Evolutionary conservation across 495 filamentous ascomycete genomes (phyloP), one percentile per base, ranked within the genome.

Genomic region (Penicillium nucicola): DNA sequence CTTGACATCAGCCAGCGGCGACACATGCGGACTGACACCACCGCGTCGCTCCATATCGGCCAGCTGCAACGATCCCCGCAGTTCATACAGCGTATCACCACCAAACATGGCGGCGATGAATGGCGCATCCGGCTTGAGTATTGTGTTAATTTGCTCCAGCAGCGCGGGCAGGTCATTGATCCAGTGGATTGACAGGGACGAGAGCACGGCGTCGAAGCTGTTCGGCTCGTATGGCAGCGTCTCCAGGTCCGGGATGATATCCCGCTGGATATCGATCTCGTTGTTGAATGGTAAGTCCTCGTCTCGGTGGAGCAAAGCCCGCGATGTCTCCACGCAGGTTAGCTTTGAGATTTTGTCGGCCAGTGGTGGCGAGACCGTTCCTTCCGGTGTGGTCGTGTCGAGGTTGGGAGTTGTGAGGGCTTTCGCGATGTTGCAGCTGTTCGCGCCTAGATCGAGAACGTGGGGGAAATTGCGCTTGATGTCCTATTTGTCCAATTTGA

Each of bases 21-120:
- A 92, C 2, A 93, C 84, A 61, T 90, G 88, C 19, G 90, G 89
- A 15, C 83, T 84, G 28, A 97, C 88, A 9, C 95, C 95, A 10
- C 95, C 93, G 11, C 85, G 79, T 1, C 92, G 76, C 59, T 97
- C 92, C 54, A 87, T 77, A 66, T 97, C 92, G 4, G 95, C 92
- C 0, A 99, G 80, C 73, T 97, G 95, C 40, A 99, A 76, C 34
- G 89, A 92, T 4, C 92, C 95, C 14, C 95, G 88, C 43, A 99
- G 81, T 76, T 99, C 95, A 69, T 85, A 97, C 15, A 99, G 76
- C 11, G 89, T 88, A 61, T 99, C 95, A 0, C 95, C 95, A 45
- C 95, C 95, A 37, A 95, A 83, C 91, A 99, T 97, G 43, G 90
- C 93, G 11, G 85, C 93, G 31, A 99, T 83, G 65, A 99, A 95